phyloP scores from a whole-genome alignment of 2,329 filamentous ascomycete species.

The Pseudogymnoascus sp. region DNA sequence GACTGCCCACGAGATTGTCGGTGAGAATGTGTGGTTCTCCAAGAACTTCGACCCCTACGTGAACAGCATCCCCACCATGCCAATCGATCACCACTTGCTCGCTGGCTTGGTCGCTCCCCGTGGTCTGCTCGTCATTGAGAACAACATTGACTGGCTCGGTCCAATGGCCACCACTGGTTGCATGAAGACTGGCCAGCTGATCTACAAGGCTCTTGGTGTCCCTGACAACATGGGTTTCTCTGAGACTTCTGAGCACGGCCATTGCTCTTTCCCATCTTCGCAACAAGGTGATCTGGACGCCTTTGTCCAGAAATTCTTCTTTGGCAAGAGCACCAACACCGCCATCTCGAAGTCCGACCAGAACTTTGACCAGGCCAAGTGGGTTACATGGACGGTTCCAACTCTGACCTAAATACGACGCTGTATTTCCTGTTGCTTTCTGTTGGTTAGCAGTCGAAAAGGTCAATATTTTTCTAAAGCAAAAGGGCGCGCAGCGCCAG shows the following conservation, averaged over 20 bases:
- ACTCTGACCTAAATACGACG: constrained; percentile 15
- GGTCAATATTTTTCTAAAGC: neutral
- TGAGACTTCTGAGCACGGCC: constrained; percentile 38
- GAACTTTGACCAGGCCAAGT: constrained; percentile 23
- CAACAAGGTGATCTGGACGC: constrained; percentile 38
- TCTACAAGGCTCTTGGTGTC: constrained; percentile 46
- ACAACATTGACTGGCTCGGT: constrained; percentile 45
- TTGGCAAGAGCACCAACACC: constrained; percentile 25
- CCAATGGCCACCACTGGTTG: constrained; percentile 44
- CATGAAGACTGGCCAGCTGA: constrained; percentile 44
- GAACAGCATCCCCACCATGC: constrained; percentile 38
- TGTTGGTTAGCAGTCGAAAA: neutral
- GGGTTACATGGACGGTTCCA: constrained; percentile 25
- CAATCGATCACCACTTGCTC: constrained; percentile 50
- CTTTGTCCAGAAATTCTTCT: constrained; percentile 41
- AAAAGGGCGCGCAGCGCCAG: neutral
- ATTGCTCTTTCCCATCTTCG: constrained; percentile 43
- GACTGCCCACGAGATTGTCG: constrained; percentile 49
- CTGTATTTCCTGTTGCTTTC: neutral
- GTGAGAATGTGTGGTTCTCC: constrained; percentile 58
- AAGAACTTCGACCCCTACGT: constrained; percentile 45
- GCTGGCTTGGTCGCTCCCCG: constrained; percentile 50
- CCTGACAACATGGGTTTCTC: constrained; percentile 44
- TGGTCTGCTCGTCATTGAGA: constrained; percentile 48
- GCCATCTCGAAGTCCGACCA: constrained; percentile 11